Conservation (phyloP, 495 filamentous ascomycete species). For the Neurospora sp. region DNA sequence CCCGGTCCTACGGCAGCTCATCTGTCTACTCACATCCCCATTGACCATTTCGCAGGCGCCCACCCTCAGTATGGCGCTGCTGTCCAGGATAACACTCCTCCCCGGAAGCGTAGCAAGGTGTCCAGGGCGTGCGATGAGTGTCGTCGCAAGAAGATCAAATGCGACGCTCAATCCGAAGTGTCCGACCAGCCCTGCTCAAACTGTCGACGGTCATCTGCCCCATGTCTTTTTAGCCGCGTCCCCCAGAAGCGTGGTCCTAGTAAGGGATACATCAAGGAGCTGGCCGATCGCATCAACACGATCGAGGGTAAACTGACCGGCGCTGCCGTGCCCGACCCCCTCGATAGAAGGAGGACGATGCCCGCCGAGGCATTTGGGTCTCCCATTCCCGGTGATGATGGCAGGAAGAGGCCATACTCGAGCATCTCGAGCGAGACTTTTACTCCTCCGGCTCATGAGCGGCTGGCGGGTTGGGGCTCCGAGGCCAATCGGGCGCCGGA, state of each 20-base stretch:
- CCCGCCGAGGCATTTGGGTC: constrained; percentile 28
- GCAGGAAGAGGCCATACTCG: constrained; percentile 35
- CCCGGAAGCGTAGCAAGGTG: constrained; percentile 79
- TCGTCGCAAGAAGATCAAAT: constrained; percentile 92
- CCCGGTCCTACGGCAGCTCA: constrained; percentile 13
- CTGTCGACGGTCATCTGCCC: constrained; percentile 65
- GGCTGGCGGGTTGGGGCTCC: constrained; percentile 17
- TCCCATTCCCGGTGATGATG: constrained; percentile 23
- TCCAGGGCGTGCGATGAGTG: constrained; percentile 94
- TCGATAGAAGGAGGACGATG: constrained; percentile 19
- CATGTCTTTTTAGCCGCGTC: constrained; percentile 82
- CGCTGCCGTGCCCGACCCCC: constrained; percentile 14
- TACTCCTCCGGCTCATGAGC: constrained; percentile 21
- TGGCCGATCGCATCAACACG: constrained; percentile 76
- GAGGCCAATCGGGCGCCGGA: constrained; percentile 15
- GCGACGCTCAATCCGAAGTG: constrained; percentile 74
- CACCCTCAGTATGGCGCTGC: constrained; percentile 13
- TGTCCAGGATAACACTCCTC: constrained; percentile 49
- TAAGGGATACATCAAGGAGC: constrained; percentile 97
- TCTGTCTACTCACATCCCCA: constrained; percentile 25
- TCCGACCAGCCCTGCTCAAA: constrained; percentile 75
- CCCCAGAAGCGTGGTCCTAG: constrained; percentile 93
- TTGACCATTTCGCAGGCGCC: constrained; percentile 14
- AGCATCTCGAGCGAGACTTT: constrained; percentile 34
- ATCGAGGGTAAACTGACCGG: constrained; percentile 56